Conservation (phyloP, 2,329 filamentous ascomycete genomes). For the Neonectria ditissima region DNA sequence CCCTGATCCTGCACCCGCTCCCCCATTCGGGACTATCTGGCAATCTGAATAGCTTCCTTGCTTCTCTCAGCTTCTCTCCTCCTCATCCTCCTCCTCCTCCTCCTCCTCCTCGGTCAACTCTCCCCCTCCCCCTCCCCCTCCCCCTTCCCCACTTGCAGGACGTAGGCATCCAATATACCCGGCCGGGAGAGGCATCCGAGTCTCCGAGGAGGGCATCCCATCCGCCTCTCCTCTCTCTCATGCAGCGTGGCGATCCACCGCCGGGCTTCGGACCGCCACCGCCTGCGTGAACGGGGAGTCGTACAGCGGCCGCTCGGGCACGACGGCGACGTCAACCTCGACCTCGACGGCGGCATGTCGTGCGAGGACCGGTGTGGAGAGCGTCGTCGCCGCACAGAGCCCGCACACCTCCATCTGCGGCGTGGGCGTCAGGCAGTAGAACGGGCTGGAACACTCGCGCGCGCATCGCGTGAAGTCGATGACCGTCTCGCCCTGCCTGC, state of each 20-base stretch:
- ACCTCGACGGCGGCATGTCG: slow-evolving; percentile 32
- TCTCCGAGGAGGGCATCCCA: neutral
- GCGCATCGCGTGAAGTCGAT: slow-evolving; percentile 47
- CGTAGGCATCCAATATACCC: neutral
- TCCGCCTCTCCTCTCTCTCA: neutral
- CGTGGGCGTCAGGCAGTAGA: slow-evolving; percentile 46
- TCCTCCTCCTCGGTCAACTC: neutral
- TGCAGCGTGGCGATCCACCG: slow-evolving; percentile 11
- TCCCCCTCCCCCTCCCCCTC: no score
- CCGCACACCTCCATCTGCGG: slow-evolving; percentile 44
- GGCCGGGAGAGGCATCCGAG: neutral
- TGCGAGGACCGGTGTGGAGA: slow-evolving; percentile 45
- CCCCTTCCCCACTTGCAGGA: neutral
- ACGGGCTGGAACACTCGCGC: slow-evolving; percentile 47
- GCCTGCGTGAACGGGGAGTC: slow-evolving; percentile 31
- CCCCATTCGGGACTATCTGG: neutral
- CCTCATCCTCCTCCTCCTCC: no score
- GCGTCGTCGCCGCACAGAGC: slow-evolving; percentile 37
- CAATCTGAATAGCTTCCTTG: neutral
- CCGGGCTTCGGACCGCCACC: slow-evolving; percentile 19
- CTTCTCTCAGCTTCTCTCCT: neutral
- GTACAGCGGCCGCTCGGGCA: slow-evolving; percentile 30
- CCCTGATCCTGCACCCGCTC: neutral
- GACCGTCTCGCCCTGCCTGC: slow-evolving; percentile 45
- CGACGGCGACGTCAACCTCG: slow-evolving; percentile 19